Base-by-base conservation (phyloP, 2,329 filamentous ascomycete species). In the Nemania sp. region DNA sequence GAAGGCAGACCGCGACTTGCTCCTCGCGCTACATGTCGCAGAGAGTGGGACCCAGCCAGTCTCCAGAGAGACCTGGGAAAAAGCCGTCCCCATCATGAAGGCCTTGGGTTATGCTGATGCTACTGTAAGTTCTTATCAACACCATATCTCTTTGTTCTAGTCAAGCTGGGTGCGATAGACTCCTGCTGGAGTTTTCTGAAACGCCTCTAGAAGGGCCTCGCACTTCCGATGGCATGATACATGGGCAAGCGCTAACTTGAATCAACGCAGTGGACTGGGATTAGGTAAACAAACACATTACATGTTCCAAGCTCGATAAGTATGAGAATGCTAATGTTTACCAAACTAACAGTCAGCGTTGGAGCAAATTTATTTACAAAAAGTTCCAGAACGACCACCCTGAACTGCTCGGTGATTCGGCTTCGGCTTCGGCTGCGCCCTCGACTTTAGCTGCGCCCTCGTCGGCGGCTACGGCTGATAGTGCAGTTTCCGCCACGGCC, bases 321-420 rank as follows among this genome's bases (percentile, higher is more conserved):
- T n/a, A n/a, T n/a, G n/a, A n/a, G n/a, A n/a, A n/a, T n/a, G n/a
- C 51, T 54, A 39, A 54, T 30, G n/a, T 24, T 6, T 15, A 17
- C 7, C 17, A 36, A 54, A 24, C 15, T 4, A 44, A 54, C 31
- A 57, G 54, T 22, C 51, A 54, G 37, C 31, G 46, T 22, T 61
- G 56, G 56, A 22, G 33, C n/a, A 61, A 57, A 19, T 7, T 19
- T 6, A 43, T 46, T 0, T 37, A 55, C n/a, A 55, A 55, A 30
- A 17, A 51, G 6, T 54, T 46, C 30, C 12, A 36, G 24, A 28
- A 14, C 1, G 6, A 57, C 0, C 30, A 52, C 17, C 23, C 45
- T 3, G 34, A 40, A 6, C 45, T 26, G 1, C 12, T 45, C n/a
- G 12, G 9, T 2, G 14, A 30, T n/a, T 17, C 45, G 11, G 15